Conservation (phyloP, 1,139 yeast species). For the Candida glucosophila region DNA sequence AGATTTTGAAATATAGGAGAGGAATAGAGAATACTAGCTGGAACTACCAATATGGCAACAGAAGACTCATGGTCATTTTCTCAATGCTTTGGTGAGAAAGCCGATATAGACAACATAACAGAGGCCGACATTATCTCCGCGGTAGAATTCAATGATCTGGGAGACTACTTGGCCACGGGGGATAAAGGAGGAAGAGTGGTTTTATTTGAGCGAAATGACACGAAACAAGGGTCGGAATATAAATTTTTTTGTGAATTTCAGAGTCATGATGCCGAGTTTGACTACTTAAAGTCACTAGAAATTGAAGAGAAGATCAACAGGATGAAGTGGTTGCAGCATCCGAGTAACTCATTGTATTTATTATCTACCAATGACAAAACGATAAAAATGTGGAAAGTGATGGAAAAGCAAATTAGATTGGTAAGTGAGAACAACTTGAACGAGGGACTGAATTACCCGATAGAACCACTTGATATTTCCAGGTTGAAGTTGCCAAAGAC, state of each 20-base stretch:
- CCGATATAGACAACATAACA: conserved; percentile 90
- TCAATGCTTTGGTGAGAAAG: conserved; percentile 97
- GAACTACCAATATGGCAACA: conserved; percentile 6
- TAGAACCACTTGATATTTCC: conserved; percentile 12
- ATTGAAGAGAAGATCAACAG: conserved; percentile 97
- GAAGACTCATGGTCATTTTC: conserved; percentile 59
- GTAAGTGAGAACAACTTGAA: conserved; percentile 84
- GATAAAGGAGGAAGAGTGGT: conserved; percentile 99
- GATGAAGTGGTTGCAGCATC: conserved; percentile 90
- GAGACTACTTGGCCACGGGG: conserved; percentile 94
- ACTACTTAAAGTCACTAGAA: conserved; percentile 88
- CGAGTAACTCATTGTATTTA: conserved; percentile 80
- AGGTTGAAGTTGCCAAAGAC: conserved; percentile 74
- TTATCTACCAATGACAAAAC: conserved; percentile 95
- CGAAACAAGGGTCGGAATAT: conserved; percentile 72
- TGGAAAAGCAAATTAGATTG: conserved; percentile 84
- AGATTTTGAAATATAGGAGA: neutral
- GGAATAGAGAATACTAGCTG: too few relatives aligned
- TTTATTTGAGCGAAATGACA: conserved; percentile 79
- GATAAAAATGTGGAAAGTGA: conserved; percentile 92
- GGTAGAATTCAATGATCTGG: conserved; percentile 92
- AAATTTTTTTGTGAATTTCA: conserved; percentile 95
- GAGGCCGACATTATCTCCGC: conserved; percentile 98
- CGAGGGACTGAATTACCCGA: conserved; percentile 24
- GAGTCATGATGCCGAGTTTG: conserved; percentile 97